Evolutionary conservation across 768 basidiomycete genomes (phyloP), one percentile per base, ranked within the genome.

Genomic region (Psilocybe sp.): DNA sequence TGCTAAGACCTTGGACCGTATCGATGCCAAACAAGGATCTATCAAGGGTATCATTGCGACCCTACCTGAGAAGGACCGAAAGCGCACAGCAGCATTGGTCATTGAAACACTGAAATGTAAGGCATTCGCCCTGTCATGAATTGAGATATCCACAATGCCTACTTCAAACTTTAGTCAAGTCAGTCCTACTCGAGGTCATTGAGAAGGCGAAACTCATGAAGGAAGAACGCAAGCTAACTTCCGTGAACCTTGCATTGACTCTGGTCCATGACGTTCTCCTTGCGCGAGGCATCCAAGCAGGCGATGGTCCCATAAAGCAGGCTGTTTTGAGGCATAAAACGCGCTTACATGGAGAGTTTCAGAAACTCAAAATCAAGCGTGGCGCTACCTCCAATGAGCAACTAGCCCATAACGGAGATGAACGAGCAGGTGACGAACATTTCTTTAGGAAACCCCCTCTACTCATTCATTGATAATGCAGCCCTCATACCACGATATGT

Each of bases 61-160:
- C 47, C 72, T 93, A 23, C 81, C 88, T 20, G 82, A 85, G 63
- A 85, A 85, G 68, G 77, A 79, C 57, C 79, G 87, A 61, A 89
- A 89, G 62, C 77, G 92, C 46, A 86, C 85, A 5, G 80, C 90
- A 32, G 91, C 91, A 8, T 81, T 97, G 34, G 85, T 98, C 31
- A 94, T 98, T 47, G 92, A 97, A 71, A 96, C 93, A 0, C 72
- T 98, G 41, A 98, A 97, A 79, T 98, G 95, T 96, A 69, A 75
- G 84, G 51, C 54, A 31, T 42, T 55, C 42, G 46, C 32, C 35
- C 42, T 35, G 20, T 42, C 33, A 38, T 44, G 43, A 39, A 49
- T 40, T 19, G 44, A 59, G 45, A 49, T 46, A 33, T 55, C 39
- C 38, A 47, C 23, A 51, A 56, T 53, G 40, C 37, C 36, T 54